Evolutionary conservation across 2,329 filamentous ascomycete genomes (phyloP).

Genomic region (Nannizzia gypsea): DNA sequence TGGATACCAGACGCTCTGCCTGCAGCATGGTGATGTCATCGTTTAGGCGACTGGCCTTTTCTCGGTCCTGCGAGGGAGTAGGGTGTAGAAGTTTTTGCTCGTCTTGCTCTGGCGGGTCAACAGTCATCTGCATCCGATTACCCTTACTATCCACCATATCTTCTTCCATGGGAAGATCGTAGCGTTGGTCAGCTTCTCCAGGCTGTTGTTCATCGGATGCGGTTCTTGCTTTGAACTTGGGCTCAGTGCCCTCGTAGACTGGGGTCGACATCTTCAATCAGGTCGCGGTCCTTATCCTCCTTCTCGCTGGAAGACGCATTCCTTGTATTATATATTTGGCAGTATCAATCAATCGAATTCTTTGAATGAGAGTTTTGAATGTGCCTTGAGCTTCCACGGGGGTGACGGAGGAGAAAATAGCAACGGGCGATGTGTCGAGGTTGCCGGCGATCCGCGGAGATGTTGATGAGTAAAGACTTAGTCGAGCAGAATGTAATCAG

Average conservation of each 20-base stretch:
- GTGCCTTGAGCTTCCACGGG: no score
- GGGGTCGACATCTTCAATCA: constrained; percentile 20
- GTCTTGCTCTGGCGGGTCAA: not conserved
- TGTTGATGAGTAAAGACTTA: not conserved
- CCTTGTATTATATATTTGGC: constrained; percentile 17
- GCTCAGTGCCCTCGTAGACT: constrained; percentile 7
- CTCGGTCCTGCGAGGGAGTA: constrained; percentile 47
- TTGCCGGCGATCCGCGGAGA: not conserved
- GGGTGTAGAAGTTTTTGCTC: not conserved
- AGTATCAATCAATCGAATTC: not conserved
- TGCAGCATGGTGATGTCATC: constrained; percentile 56
- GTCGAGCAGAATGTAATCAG: not conserved
- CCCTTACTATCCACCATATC: not conserved
- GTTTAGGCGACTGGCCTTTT: constrained; percentile 49
- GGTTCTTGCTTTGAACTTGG: not conserved
- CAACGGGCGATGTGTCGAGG: not conserved
- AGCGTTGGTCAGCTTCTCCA: not conserved
- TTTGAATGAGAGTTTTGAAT: not conserved
- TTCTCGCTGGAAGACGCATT: constrained; percentile 22
- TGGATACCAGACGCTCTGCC: constrained; percentile 45
- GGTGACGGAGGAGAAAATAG: not conserved
- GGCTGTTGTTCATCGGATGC: not conserved
- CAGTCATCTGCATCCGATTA: not conserved
- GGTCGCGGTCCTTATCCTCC: constrained; percentile 10
- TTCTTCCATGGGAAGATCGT: not conserved